Conservation (phyloP, 1,284 basidiomycete genomes). For the Boletus putidus region DNA sequence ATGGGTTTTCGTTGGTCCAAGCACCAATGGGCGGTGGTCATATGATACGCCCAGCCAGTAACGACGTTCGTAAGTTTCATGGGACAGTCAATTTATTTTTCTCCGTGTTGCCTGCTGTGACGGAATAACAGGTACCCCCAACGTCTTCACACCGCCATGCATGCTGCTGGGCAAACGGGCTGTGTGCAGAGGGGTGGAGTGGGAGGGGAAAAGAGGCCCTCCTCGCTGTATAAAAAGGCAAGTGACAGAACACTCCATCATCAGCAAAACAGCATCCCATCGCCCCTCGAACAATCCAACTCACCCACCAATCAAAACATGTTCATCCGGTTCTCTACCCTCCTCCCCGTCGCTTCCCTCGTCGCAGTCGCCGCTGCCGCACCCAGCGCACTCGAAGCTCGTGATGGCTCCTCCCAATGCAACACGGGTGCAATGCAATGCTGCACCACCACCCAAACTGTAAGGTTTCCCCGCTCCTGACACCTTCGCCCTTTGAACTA, state of each 20-base stretch:
- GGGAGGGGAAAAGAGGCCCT: background rate
- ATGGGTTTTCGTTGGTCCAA: background rate
- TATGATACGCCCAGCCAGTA: background rate
- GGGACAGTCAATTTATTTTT: too few relatives aligned
- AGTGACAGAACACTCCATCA: background rate
- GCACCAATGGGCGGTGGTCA: background rate
- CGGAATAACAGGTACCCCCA: background rate
- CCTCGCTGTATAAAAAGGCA: conserved; percentile 11
- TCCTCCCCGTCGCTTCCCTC: conserved; percentile 10
- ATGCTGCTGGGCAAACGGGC: too few relatives aligned
- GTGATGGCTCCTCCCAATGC: background rate
- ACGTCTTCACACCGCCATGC: background rate
- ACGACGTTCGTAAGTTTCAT: background rate
- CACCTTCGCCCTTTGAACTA: background rate
- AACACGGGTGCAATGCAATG: conserved; percentile 11
- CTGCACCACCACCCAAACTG: conserved; percentile 4
- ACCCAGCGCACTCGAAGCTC: background rate
- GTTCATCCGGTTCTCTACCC: conserved; percentile 2
- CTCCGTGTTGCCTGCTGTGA: background rate
- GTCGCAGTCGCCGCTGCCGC: conserved; percentile 10
- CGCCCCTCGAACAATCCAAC: background rate
- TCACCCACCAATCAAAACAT: background rate
- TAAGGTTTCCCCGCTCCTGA: background rate
- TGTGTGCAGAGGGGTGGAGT: background rate
- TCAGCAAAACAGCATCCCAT: background rate